A percentile compares a stretch with the other conserved stretches of the same genome.
Evolutionary conservation across 768 basidiomycete genomes (phyloP).

Genomic region (Pleurotus salmoneostramineus): DNA sequence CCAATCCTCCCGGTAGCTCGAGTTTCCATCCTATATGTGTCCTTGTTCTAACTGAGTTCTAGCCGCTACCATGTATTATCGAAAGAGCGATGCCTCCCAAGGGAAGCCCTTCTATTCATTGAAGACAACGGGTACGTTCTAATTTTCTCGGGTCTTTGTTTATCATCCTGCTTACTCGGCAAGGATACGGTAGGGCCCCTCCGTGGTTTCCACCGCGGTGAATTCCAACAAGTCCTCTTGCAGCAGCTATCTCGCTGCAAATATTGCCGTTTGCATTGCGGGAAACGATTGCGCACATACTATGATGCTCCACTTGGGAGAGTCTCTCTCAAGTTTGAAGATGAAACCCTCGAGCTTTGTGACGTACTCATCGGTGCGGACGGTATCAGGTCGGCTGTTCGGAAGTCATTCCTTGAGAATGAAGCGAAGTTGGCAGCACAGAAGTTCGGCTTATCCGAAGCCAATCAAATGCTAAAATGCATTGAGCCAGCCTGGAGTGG

Average conservation of each 20-base stretch:
- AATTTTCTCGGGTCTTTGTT: not conserved
- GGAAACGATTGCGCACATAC: slow-evolving; percentile 60
- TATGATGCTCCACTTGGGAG: slow-evolving; percentile 34
- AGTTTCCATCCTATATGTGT: not conserved
- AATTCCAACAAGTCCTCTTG: slow-evolving; percentile 61
- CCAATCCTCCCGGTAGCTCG: slow-evolving; percentile 31
- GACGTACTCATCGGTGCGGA: slow-evolving; percentile 73
- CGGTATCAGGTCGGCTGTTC: slow-evolving; percentile 57
- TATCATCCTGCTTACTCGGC: slow-evolving; percentile 9
- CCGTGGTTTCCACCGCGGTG: slow-evolving; percentile 59
- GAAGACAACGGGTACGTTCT: slow-evolving; percentile 48
- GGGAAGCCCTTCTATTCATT: slow-evolving; percentile 53
- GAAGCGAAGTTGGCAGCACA: slow-evolving; percentile 29
- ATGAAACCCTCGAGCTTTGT: slow-evolving; percentile 55
- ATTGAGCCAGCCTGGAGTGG: slow-evolving; percentile 60
- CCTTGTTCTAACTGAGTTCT: slow-evolving; percentile 1
- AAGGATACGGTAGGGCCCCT: slow-evolving; percentile 15
- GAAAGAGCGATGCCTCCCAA: slow-evolving; percentile 51
- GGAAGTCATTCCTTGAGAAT: slow-evolving; percentile 33
- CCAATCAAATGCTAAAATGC: slow-evolving; percentile 34
- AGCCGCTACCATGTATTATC: slow-evolving; percentile 52
- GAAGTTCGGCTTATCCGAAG: slow-evolving; percentile 31
- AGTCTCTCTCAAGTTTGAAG: slow-evolving; percentile 54
- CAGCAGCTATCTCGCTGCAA: slow-evolving; percentile 34
- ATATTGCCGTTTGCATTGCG: slow-evolving; percentile 42